Percentiles rank a stretch among this genome's conserved stretches.
These are phyloP conservation scores for Phialophora macrospora DNA, from an alignment of 2,329 filamentous ascomycete genomes.

Conservation along the genomic window DNA sequence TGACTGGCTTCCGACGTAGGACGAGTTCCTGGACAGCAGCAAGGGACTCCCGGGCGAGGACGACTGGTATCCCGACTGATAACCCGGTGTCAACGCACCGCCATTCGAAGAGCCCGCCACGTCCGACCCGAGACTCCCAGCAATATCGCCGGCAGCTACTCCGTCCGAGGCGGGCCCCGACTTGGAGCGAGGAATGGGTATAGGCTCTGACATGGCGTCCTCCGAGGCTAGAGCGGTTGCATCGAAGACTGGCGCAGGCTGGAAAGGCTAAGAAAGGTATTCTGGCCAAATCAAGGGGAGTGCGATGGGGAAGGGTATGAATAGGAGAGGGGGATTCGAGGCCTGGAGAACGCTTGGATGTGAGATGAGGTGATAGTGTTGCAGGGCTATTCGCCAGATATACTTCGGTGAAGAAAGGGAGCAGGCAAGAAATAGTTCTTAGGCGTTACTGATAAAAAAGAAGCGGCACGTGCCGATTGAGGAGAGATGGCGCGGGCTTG, in stretches of 20 bases:
- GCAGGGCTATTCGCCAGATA: slow-evolving; percentile 12
- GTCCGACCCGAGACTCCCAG: slow-evolving; percentile 24
- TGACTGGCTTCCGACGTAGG: slow-evolving; percentile 82
- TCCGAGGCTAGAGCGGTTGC: slow-evolving; percentile 7
- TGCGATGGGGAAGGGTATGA: slow-evolving; percentile 2
- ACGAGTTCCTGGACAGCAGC: slow-evolving; percentile 72
- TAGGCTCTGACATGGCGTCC: slow-evolving; percentile 40
- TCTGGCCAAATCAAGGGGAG: neutral
- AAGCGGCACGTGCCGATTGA: slow-evolving; percentile 25
- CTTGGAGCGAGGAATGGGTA: slow-evolving; percentile 38
- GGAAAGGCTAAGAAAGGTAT: neutral
- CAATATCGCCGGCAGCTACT: slow-evolving; percentile 31
- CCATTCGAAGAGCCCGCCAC: slow-evolving; percentile 28
- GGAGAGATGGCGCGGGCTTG: slow-evolving; percentile 1
- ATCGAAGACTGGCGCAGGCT: slow-evolving; percentile 1
- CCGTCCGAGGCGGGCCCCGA: slow-evolving; percentile 35
- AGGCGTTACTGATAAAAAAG: slow-evolving; percentile 12
- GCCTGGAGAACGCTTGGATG: neutral
- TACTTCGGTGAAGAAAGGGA: neutral
- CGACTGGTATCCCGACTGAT: slow-evolving; percentile 47
- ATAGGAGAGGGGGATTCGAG: slow-evolving; percentile 4
- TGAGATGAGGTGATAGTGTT: slow-evolving; percentile 8
- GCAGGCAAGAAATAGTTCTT: slow-evolving; percentile 7
- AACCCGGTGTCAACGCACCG: slow-evolving; percentile 47
- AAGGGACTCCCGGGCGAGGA: slow-evolving; percentile 55